These are phyloP conservation scores for Globisporangium camurandrum DNA, from an alignment of 352 stramenopile species.

Conservation along the genomic window DNA sequence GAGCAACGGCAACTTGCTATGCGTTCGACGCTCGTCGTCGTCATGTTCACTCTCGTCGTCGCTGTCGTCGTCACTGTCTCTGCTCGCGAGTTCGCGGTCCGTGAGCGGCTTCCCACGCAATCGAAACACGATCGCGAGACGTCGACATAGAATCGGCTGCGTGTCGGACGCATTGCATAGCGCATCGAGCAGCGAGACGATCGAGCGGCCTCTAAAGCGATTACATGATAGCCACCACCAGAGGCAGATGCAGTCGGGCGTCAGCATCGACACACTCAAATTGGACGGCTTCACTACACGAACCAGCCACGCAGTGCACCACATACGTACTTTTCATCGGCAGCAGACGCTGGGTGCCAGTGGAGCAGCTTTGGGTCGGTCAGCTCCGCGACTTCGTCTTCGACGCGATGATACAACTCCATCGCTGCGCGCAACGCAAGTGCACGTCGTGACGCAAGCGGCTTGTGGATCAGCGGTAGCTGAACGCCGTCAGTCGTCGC, in stretches of 20 bases:
- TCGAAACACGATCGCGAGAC: conserved; percentile 42
- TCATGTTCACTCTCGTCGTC: conserved; percentile 1
- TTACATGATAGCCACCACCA: too few species aligned
- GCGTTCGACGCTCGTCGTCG: too few species aligned
- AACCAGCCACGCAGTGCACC: background rate
- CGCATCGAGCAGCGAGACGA: conserved; percentile 39
- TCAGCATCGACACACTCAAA: too few species aligned
- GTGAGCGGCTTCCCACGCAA: conserved; percentile 15
- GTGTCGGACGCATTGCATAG: conserved; percentile 44
- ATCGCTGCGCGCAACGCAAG: conserved; percentile 13
- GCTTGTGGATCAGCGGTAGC: conserved; percentile 11
- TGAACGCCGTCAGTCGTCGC: conserved; percentile 5
- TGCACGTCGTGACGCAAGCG: too few species aligned
- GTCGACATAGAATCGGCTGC: conserved; percentile 44
- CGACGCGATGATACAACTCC: conserved; percentile 5
- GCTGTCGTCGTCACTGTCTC: background rate
- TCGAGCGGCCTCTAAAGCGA: conserved; percentile 20
- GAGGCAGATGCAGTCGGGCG: too few species aligned
- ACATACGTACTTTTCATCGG: conserved; percentile 22
- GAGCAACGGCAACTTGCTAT: background rate
- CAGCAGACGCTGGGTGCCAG: conserved; percentile 40
- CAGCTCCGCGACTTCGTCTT: conserved; percentile 23
- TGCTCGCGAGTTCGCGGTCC: conserved; percentile 4
- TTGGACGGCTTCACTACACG: too few species aligned
- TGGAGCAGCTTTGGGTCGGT: conserved; percentile 32